Percentiles rank a stretch among this genome's conserved stretches.
phyloP scores from a whole-genome alignment of 2,329 filamentous ascomycete species.

The Blastomyces percursus region DNA sequence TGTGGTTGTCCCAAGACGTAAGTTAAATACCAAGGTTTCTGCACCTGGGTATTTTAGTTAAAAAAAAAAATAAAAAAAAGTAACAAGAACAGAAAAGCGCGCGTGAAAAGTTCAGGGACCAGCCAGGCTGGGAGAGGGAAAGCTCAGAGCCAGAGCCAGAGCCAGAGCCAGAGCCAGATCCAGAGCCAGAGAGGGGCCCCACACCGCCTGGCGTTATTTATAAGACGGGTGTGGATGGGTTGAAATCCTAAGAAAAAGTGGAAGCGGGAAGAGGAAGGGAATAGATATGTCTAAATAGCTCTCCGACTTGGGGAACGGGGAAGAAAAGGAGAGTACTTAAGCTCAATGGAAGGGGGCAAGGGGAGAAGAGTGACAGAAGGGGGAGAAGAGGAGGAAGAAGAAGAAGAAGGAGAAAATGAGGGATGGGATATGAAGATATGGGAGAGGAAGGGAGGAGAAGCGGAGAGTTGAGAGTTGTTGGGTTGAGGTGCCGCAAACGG shows the following conservation, averaged over 20 bases:
- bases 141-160: not conserved
- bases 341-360: conserved; percentile 3
- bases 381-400: conserved; percentile 7
- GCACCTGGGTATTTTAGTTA: not conserved
- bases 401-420: conserved; percentile 1
- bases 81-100: not conserved
- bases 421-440: not conserved
- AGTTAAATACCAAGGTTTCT: not conserved
- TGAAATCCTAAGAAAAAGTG: conserved; percentile 7
- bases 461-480: not conserved
- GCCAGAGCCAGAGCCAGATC: conserved; percentile 19
- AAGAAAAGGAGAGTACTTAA: conserved; percentile 12
- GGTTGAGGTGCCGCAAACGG: too few species aligned
- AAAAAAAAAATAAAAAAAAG: not conserved
- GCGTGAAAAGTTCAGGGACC: not conserved
- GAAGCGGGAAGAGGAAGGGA: conserved; percentile 7
- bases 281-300: not conserved
- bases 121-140: not conserved
- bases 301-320: conserved; percentile 3
- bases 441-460: not conserved
- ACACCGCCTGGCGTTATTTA: conserved; percentile 27
- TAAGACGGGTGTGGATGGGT: conserved; percentile 11
- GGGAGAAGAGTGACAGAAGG: conserved; percentile 9
- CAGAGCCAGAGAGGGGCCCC: conserved; percentile 20
- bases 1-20: not conserved